Evolutionary conservation across 495 filamentous ascomycete genomes (phyloP), one percentile per base, ranked within the genome.

Genomic region (Glarea lozoyensis): DNA sequence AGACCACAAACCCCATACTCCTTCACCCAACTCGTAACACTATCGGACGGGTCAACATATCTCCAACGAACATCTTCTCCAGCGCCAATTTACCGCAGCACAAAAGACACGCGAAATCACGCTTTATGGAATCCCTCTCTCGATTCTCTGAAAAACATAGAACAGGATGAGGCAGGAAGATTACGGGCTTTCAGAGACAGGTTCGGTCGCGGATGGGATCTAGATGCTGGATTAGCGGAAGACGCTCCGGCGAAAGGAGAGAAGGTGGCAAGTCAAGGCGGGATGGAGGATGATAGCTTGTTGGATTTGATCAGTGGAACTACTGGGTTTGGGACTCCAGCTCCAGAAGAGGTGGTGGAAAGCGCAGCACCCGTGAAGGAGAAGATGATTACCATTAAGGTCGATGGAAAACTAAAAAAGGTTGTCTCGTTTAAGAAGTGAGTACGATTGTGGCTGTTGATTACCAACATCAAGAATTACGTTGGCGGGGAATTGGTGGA

Each of bases 121-220:
- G 66, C 81, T 3, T 62, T 95, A 21, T 98, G 92, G 92, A 92
- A 97, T 60, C 93, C 92, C 2, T 75, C 68, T 25, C 74, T 78
- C 45, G 76, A 78, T 58, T 79, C 81, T 42, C 64, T 98, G 59
- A 65, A 79, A 57, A 93, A 88, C 55, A 73, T 96, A 42, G 93
- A 97, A 63, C 79, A 90, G 46, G 92, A 98, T 58, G 92, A 97
- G 77, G 93, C 92, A 17, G 92, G 92, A 20, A 79, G 84, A 56
- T 62, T 98, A 53, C 79, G 77, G 38, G 83, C 86, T 25, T 98
- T 98, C 70, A 69, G 92, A 40, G 71, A 72, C 46, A 73, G 79
- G 43, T 98, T 87, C 69, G 92, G 92, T 19, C 65, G 85, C 17
- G 78, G 77, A 17, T 98, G 79, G 71, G 92, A 97, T 70, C 54